Evolutionary conservation across 2,329 filamentous ascomycete species (phyloP), one percentile per base, ranked within the genome.

Genomic region (Aureobasidium sp.): DNA sequence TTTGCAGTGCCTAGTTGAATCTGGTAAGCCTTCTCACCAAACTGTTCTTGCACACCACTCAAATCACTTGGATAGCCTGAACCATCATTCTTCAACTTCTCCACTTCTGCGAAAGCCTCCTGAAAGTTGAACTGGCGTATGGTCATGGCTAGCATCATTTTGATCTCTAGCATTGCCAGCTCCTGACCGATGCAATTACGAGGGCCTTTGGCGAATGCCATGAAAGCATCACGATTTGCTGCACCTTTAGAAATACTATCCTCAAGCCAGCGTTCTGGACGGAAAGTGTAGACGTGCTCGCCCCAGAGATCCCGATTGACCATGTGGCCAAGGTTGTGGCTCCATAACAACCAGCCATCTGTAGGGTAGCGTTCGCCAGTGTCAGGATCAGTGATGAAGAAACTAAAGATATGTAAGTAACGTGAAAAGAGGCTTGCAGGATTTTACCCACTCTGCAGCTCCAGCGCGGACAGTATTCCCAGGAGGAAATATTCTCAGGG

Each of bases 101-200:
- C 67, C 57, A 71, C 39, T 57, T 75, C 75, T 15, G 72, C 70
- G 64, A 75, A 80, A 8, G 68, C 69, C 2, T 71, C 69, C 7
- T 44, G 5, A 63, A 85, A 77, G 39, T 83, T 79, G 52, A 83
- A 81, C 20, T 78, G 77, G 53, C 81, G 68, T 13, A 79, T 68
- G 0, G 78, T 78, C 68, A 82, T 77, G 3, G 79, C 78, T 32
- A 85, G 70, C 7, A 81, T 74, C 63, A 81, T 72, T 64, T 78
- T 78, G 26, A 80, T 67, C 70, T 85, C 82, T 17, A 82, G 72
- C 70, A 79, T 77, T 0, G 79, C 82, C 48, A 85, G 73, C 65
- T 81, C 79, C 68, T 84, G 80, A 1, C 82, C 83, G n/a, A 85
- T 77, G 66, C 83, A 87, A 57, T 79, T 80, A 13, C 83, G 70